A percentile compares a stretch with the other conserved stretches of the same genome.
Evolutionary conservation across 1,284 basidiomycete genomes (phyloP).

Genomic region (Neonothopanus nambi): DNA sequence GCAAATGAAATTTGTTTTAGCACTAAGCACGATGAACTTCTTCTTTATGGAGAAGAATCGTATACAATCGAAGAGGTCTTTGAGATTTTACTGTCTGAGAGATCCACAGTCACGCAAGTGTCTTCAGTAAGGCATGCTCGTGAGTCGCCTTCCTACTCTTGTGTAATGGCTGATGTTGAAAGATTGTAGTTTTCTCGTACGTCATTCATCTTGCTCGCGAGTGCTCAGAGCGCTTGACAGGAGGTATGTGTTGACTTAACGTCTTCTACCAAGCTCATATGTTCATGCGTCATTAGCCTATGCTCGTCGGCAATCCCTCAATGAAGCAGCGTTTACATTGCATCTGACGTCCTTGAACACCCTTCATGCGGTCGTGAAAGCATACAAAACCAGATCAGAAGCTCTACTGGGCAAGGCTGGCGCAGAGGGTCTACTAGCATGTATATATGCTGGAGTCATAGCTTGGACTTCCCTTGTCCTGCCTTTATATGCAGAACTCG

Average conservation of each 20-base stretch:
- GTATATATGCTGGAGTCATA: background rate
- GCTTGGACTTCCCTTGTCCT: constrained; percentile 4
- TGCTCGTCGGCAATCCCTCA: constrained; percentile 5
- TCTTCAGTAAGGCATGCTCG: constrained; percentile 1
- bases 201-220: constrained; percentile 3
- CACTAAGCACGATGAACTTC: constrained; percentile 1
- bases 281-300: background rate
- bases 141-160: background rate
- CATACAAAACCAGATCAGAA: background rate
- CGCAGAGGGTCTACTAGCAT: no score
- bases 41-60: background rate
- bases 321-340: constrained; percentile 3
- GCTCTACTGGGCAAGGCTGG: background rate
- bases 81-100: background rate
- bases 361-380: constrained; percentile 1
- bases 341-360: constrained; percentile 3
- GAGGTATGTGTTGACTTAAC: constrained; percentile 2
- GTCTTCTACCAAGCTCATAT: background rate
- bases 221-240: constrained; percentile 4
- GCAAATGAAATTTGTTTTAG: no score
- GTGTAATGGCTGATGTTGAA: background rate
- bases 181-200: constrained; percentile 1
- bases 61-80: constrained; percentile 3
- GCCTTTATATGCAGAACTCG: background rate
- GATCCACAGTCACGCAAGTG: background rate